Evolutionary conservation across 805 yeast genomes (phyloP).

Genomic region (Wickerhamiella australiensis): DNA sequence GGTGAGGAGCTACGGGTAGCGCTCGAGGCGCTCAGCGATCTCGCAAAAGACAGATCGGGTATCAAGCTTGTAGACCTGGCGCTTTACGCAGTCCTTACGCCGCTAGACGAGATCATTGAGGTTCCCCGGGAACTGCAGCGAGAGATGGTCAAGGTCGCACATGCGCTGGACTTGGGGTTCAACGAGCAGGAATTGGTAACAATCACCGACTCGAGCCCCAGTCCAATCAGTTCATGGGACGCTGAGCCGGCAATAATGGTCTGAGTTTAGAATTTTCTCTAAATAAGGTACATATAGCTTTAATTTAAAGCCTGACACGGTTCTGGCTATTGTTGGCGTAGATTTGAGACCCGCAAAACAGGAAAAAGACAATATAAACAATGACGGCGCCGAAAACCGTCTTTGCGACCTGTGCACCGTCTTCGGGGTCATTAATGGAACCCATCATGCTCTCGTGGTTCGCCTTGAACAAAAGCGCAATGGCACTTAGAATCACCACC

Average conservation of each 20-base stretch:
- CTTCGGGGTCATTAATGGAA: constrained; percentile 77
- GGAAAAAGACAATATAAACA: constrained; percentile 66
- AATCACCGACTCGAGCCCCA: neutral
- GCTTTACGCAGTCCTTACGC: constrained; percentile 3
- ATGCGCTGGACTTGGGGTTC: neutral
- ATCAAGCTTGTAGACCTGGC: constrained; percentile 4
- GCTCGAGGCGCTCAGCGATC: constrained; percentile 1
- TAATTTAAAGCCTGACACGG: constrained; percentile 9
- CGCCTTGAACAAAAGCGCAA: constrained; percentile 67
- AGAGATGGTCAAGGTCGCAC: constrained; percentile 24
- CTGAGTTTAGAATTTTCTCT: neutral
- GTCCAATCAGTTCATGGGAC: neutral
- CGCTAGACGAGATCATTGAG: constrained; percentile 6
- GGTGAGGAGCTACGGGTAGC: neutral
- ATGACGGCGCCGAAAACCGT: constrained; percentile 84
- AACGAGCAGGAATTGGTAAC: constrained; percentile 27
- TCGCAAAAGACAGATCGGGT: neutral
- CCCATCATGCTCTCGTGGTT: constrained; percentile 92
- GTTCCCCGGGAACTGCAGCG: constrained; percentile 7
- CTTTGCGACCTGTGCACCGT: constrained; percentile 85
- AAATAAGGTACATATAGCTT: too few relatives aligned
- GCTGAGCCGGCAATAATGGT: neutral
- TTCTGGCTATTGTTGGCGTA: constrained; percentile 9
- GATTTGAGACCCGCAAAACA: constrained; percentile 77
- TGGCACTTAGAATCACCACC: constrained; percentile 68